These are phyloP conservation scores for Phascolomyces articulosus DNA, from an alignment of 371 early-diverging fungal species.

Conservation along the genomic window DNA sequence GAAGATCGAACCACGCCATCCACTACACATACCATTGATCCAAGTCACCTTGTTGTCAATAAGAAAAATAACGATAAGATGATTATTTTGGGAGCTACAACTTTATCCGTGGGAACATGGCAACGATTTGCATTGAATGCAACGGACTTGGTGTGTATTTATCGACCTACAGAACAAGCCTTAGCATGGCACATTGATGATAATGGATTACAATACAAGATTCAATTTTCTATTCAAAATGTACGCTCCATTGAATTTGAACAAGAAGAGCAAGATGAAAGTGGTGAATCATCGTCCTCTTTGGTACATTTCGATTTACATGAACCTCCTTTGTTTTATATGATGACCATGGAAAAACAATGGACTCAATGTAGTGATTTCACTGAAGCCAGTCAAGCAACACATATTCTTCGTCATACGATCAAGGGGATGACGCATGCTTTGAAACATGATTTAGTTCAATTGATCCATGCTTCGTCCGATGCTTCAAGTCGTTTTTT, in stretches of 20 bases:
- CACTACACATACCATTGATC: neutral
- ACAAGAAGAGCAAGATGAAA: slow-evolving; percentile 45
- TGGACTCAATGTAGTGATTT: slow-evolving; percentile 81
- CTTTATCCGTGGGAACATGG: slow-evolving; percentile 79
- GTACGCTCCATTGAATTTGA: slow-evolving; percentile 61
- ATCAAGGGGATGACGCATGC: slow-evolving; percentile 57
- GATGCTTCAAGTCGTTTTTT: slow-evolving; percentile 30
- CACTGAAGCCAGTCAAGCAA: slow-evolving; percentile 74
- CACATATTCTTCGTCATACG: slow-evolving; percentile 64
- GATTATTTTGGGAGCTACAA: slow-evolving; percentile 54
- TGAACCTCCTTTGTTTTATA: slow-evolving; percentile 68
- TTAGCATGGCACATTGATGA: slow-evolving; percentile 79
- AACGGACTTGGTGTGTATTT: slow-evolving; percentile 72
- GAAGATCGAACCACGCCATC: neutral
- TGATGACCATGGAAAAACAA: slow-evolving; percentile 45
- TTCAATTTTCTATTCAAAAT: slow-evolving; percentile 65
- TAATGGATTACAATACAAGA: slow-evolving; percentile 67
- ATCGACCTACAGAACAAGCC: slow-evolving; percentile 50
- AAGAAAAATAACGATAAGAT: neutral
- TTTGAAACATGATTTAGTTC: slow-evolving; percentile 53
- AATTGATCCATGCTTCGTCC: slow-evolving; percentile 33
- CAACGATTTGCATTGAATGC: slow-evolving; percentile 65
- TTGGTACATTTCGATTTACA: slow-evolving; percentile 66
- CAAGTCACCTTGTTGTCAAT: neutral
- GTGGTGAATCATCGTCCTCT: slow-evolving; percentile 20